Conservation (phyloP, 140 eudicot genomes). For the Anethum foeniculum region DNA sequence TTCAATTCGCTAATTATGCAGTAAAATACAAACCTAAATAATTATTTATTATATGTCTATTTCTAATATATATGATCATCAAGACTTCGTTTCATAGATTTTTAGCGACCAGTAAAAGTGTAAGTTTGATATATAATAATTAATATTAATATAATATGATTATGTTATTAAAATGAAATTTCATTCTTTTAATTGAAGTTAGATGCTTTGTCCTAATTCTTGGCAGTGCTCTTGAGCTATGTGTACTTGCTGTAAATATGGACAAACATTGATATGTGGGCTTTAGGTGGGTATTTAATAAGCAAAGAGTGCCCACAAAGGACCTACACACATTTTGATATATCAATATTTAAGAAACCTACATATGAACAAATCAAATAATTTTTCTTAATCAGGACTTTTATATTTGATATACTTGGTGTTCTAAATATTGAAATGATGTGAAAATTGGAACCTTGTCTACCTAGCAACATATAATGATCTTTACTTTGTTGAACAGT, state of each 20-base stretch:
- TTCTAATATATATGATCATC: not conserved
- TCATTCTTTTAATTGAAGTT: not conserved
- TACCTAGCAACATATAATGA: not conserved
- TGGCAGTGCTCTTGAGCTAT: slow-evolving; percentile 10
- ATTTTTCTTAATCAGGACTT: not conserved
- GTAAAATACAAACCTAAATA: not conserved
- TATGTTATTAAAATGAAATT: not conserved
- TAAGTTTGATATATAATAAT: not conserved
- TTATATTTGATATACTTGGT: not conserved
- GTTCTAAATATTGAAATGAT: not conserved
- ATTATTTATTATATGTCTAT: not conserved
- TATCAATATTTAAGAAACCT: not conserved
- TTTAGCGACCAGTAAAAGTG: not conserved
- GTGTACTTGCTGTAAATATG: slow-evolving; percentile 17
- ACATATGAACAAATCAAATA: not conserved
- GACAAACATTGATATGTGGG: slow-evolving; percentile 8
- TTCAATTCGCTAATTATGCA: not conserved
- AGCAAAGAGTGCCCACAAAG: slow-evolving; percentile 11
- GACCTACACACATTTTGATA: slow-evolving; percentile 8
- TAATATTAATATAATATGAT: not conserved
- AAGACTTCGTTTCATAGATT: not conserved
- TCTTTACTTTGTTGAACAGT: not conserved
- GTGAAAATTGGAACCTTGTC: not conserved
- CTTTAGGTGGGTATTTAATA: slow-evolving; percentile 10
- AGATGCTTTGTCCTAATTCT: slow-evolving; percentile 6